These are phyloP conservation scores for Lolium multiflorum DNA, from an alignment of 176 grass and related monocot genomes.

Conservation along the genomic window DNA sequence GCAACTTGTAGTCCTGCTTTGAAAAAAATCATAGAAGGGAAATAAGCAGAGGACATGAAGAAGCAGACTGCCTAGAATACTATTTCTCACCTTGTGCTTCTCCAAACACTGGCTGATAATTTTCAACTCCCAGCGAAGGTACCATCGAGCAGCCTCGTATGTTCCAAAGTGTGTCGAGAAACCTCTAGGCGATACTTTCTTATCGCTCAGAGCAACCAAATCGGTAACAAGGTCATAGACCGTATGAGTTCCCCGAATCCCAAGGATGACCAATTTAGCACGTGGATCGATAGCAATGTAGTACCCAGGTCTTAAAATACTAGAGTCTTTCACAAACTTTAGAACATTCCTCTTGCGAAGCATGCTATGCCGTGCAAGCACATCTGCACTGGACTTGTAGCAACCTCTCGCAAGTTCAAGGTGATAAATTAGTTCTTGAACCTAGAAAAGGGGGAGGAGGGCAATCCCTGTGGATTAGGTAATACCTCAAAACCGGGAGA, in stretches of 20 bases:
- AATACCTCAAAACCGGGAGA: background rate
- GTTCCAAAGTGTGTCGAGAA: constrained; percentile 94
- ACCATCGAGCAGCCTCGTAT: constrained; percentile 92
- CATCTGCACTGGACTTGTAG: constrained; percentile 71
- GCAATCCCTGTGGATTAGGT: constrained; percentile 13
- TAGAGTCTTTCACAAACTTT: constrained; percentile 89
- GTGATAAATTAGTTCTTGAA: constrained; percentile 88
- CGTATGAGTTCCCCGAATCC: constrained; percentile 92
- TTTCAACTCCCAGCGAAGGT: constrained; percentile 73
- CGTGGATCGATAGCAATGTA: constrained; percentile 76
- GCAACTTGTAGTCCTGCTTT: constrained; percentile 76
- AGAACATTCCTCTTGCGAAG: constrained; percentile 84
- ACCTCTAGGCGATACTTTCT: constrained; percentile 80
- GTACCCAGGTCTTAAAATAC: constrained; percentile 86
- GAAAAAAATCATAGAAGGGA: constrained; percentile 10
- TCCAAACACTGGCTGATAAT: constrained; percentile 80
- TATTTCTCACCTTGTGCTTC: constrained; percentile 68
- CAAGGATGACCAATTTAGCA: constrained; percentile 82
- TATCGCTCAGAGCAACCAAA: constrained; percentile 71
- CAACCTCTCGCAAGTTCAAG: constrained; percentile 88
- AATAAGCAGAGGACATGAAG: constrained; percentile 3
- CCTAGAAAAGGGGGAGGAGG: constrained; percentile 52
- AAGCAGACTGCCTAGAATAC: background rate
- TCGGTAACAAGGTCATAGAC: constrained; percentile 94
- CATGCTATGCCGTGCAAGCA: constrained; percentile 83